Percentiles rank a stretch among this genome's conserved stretches.
These are phyloP conservation scores for Talaromyces ruber DNA, from an alignment of 495 filamentous ascomycete genomes.

Conservation along the genomic window DNA sequence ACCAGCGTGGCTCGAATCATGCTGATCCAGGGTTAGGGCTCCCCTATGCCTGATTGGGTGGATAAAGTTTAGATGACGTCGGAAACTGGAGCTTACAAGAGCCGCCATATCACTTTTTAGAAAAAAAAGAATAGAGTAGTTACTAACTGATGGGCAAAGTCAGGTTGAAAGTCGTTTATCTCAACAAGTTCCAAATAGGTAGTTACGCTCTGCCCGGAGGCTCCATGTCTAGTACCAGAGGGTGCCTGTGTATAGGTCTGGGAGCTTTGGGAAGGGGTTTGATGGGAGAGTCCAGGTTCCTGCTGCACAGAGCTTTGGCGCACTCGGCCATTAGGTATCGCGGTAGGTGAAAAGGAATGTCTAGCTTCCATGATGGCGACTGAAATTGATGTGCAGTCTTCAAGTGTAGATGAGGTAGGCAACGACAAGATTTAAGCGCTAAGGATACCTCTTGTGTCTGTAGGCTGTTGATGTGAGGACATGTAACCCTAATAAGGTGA, in stretches of 20 bases:
- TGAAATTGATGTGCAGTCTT: not conserved
- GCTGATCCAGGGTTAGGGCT: not conserved
- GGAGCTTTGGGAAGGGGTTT: not conserved
- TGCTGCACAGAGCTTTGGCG: not conserved
- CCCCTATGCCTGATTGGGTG: not conserved
- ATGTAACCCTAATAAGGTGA: not conserved
- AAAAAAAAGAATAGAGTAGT: not conserved
- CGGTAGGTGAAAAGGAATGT: not conserved
- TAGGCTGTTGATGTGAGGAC: not conserved
- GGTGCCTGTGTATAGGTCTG: too few species aligned
- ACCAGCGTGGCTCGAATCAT: not conserved
- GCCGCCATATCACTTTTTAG: not conserved
- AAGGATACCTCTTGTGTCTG: not conserved
- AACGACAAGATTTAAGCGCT: not conserved
- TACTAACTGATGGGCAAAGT: not conserved
- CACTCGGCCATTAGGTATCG: not conserved
- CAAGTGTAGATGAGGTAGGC: not conserved
- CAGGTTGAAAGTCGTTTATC: too few species aligned
- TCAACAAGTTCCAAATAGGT: too few species aligned
- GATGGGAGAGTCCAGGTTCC: not conserved
- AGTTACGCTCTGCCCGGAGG: too few species aligned
- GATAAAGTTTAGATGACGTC: not conserved
- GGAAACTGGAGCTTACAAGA: not conserved
- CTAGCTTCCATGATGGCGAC: not conserved
- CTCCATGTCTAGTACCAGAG: too few species aligned